Percentiles rank a stretch among this genome's conserved stretches.
phyloP scores from a whole-genome alignment of 805 yeast species.

The Kazachstania bromeliacearum region DNA sequence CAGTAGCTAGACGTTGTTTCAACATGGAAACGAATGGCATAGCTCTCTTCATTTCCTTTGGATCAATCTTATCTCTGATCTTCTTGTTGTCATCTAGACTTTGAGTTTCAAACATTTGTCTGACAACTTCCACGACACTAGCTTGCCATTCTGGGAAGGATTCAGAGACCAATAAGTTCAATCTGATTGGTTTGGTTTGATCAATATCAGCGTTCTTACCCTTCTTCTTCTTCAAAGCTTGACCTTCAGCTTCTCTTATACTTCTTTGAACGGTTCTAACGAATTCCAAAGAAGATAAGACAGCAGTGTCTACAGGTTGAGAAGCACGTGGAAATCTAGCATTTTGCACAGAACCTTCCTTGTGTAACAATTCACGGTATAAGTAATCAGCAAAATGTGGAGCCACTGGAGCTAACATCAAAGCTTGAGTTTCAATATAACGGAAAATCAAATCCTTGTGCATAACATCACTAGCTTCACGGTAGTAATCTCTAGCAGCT shows the following conservation, averaged over 20 bases:
- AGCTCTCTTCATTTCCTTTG: conserved; percentile 91
- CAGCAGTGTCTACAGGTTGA: conserved; percentile 51
- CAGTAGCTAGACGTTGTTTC: conserved; percentile 66
- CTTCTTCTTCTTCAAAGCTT: conserved; percentile 77
- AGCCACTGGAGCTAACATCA: conserved; percentile 82
- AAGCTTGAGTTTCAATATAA: conserved; percentile 79
- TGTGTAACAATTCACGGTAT: conserved; percentile 71
- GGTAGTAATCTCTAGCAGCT: conserved; percentile 89
- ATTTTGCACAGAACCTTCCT: conserved; percentile 56
- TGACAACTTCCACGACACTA: conserved; percentile 68
- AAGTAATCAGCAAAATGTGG: conserved; percentile 93
- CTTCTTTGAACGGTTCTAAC: conserved; percentile 70
- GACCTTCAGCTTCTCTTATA: conserved; percentile 89
- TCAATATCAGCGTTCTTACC: conserved; percentile 73
- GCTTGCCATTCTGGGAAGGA: conserved; percentile 93
- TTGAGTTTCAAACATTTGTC: conserved; percentile 60
- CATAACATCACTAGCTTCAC: conserved; percentile 67
- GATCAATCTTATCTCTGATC: conserved; percentile 53
- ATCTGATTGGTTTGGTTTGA: conserved; percentile 56
- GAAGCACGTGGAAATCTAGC: conserved; percentile 75
- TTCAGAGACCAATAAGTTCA: conserved; percentile 64
- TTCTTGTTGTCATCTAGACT: conserved; percentile 55
- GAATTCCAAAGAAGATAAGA: conserved; percentile 65
- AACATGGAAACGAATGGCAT: conserved; percentile 91
- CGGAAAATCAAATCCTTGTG: conserved; percentile 71